A percentile compares a stretch with the other conserved stretches of the same genome.
Conservation (phyloP, 495 filamentous ascomycete genomes). For the Daldinia childiae region DNA sequence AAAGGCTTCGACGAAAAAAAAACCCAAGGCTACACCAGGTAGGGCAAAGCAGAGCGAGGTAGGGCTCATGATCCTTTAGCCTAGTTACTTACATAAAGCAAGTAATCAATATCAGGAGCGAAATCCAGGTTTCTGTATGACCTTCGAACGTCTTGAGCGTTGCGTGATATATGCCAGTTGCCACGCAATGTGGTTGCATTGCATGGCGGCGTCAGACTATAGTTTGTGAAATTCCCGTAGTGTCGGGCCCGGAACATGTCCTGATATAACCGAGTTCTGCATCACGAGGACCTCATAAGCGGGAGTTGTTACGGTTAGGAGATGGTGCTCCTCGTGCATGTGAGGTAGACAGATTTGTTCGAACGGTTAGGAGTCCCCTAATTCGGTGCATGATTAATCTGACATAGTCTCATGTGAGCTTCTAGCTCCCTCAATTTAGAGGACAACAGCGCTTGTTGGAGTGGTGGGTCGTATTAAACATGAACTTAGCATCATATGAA, state of each 20-base stretch:
- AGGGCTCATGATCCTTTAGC: conserved; percentile 6
- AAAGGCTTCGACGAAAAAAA: neutral
- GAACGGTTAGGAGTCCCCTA: neutral
- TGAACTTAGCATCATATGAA: neutral
- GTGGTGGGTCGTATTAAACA: conserved; percentile 6
- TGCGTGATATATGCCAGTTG: conserved; percentile 30
- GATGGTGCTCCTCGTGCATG: neutral
- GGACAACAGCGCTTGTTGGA: neutral
- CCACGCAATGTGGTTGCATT: conserved; percentile 39
- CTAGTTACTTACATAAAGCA: neutral
- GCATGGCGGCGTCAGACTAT: conserved; percentile 15
- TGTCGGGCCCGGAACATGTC: conserved; percentile 23
- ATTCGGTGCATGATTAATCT: conserved; percentile 3
- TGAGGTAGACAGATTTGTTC: neutral
- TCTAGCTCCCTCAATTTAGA: neutral
- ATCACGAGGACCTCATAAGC: conserved; percentile 18
- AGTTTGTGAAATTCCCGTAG: conserved; percentile 16
- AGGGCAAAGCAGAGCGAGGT: conserved; percentile 6
- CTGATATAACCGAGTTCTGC: conserved; percentile 14
- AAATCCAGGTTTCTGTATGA: conserved; percentile 13
- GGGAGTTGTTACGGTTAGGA: conserved; percentile 18
- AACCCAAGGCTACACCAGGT: conserved; percentile 4
- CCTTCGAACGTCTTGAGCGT: conserved; percentile 1
- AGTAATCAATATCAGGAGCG: conserved; percentile 18
- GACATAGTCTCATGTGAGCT: conserved; percentile 3